Base-by-base conservation (phyloP, 305 asterid genomes). In the Fraxinus floribunda region DNA sequence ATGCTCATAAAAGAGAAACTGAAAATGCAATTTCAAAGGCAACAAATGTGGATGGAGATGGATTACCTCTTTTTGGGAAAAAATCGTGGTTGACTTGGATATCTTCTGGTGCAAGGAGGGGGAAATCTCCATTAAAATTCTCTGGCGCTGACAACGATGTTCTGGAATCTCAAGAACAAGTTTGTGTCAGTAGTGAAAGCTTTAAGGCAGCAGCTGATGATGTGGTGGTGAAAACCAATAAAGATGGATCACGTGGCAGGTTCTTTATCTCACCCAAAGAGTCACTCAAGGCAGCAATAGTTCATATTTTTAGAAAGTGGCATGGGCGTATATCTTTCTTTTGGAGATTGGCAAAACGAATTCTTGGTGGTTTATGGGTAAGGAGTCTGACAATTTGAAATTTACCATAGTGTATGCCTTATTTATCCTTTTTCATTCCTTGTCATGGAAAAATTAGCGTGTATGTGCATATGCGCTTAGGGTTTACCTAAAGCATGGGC, bases 301-400 rank as follows among this genome's bases (percentile, higher is more conserved):
- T 88, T 79, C 94, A 80, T 84, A 84, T 93, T 78, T 94, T 91
- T 75, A 90, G 87, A 87, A 96, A 89, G 92, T 96, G 98, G 99
- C 93, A 91, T 82, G 92, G 97, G 66, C 98, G 99, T 73, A 76
- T 93, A 85, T 92, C 95, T 77, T 90, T 91, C 86, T 79, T 91
- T 84, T 89, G 94, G 89, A 90, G 97, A 89, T 84, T 92, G 82
- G 85, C 91, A n/a, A 94, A 88, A 89, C 90, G 93, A 75, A 86
- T 92, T 84, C 95, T 96, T 83, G 95, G 97, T 85, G 97, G 94
- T 83, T 88, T 96, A 85, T 94, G 99, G 99, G 99, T 96, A 81
- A 91, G 98, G 84, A 70, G 11, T 74, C 20, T 16, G 29, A 68
- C 75, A 71, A 75, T 52, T 66, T 44, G 3, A 71, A 32, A 11